Percentiles rank a stretch among this genome's conserved stretches.
phyloP scores from a whole-genome alignment of 352 stramenopile genomes.

The Phytophthora megakarya region DNA sequence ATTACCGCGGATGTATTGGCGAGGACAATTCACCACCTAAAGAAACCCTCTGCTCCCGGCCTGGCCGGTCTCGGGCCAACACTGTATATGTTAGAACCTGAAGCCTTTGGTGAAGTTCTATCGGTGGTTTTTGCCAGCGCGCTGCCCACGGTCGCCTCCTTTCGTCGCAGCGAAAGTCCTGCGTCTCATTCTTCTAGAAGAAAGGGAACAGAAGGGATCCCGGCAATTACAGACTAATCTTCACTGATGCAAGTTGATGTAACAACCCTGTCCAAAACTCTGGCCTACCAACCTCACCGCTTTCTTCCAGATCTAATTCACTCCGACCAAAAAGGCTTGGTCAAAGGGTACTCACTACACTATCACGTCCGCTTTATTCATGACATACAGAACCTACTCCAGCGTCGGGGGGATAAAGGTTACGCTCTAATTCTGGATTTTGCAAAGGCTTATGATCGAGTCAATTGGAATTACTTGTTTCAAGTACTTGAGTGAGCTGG shows the following conservation, averaged over 20 bases:
- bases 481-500: neutral
- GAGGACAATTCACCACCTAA: too few relatives aligned
- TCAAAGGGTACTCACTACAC: neutral
- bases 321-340: slow-evolving; percentile 1
- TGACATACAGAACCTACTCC: neutral
- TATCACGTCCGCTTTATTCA: neutral
- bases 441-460: slow-evolving; percentile 4
- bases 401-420: neutral
- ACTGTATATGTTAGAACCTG: too few relatives aligned
- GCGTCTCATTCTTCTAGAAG: too few relatives aligned
- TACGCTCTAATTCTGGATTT: slow-evolving; percentile 10
- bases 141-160: too few relatives aligned
- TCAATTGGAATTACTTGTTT: slow-evolving; percentile 7
- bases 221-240: too few relatives aligned
- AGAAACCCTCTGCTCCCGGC: too few relatives aligned
- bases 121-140: too few relatives aligned
- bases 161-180: too few relatives aligned
- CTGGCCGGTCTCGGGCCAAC: too few relatives aligned
- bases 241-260: neutral
- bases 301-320: neutral
- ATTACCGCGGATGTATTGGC: too few relatives aligned
- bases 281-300: neutral
- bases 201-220: too few relatives aligned
- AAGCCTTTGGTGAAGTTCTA: too few relatives aligned
- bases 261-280: neutral